Conservation (phyloP, 352 stramenopile species). For the Saprolegnia diclina region DNA sequence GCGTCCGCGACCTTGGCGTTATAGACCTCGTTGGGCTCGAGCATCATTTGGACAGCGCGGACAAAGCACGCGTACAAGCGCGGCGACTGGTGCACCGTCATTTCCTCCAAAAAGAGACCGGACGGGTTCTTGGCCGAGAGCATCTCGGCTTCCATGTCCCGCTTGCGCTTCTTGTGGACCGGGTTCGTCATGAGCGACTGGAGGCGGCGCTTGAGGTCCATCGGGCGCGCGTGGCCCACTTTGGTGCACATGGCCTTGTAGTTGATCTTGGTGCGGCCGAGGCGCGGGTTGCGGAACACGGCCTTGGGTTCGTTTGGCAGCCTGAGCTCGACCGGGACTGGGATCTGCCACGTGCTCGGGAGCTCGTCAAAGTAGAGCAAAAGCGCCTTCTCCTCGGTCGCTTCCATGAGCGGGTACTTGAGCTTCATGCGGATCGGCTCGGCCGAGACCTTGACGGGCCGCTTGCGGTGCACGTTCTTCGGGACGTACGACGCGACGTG, state of each 20-base stretch:
- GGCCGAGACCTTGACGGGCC: conserved; percentile 35
- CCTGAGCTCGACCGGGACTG: conserved; percentile 64
- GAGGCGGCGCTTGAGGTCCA: conserved; percentile 64
- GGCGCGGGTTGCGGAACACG: conserved; percentile 51
- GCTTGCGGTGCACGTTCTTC: conserved; percentile 52
- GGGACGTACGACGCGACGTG: not conserved
- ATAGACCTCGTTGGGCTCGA: conserved; percentile 68
- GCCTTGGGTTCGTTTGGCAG: conserved; percentile 46
- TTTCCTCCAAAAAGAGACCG: conserved; percentile 65
- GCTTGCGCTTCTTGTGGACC: conserved; percentile 51
- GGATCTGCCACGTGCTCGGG: conserved; percentile 69
- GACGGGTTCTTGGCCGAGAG: conserved; percentile 65
- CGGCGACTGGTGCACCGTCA: conserved; percentile 48
- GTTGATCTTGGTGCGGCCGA: conserved; percentile 57
- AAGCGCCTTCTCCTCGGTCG: conserved; percentile 44
- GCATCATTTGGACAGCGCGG: conserved; percentile 72
- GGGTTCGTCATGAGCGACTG: conserved; percentile 58
- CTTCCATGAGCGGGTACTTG: not conserved
- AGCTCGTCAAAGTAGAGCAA: conserved; percentile 69
- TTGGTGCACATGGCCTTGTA: conserved; percentile 61
- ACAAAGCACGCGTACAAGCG: conserved; percentile 55
- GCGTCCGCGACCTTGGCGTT: conserved; percentile 64
- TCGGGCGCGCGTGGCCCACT: conserved; percentile 47
- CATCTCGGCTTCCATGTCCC: conserved; percentile 52
- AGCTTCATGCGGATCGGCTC: not conserved